Evolutionary conservation across 2,329 filamentous ascomycete genomes (phyloP), one percentile per base, ranked within the genome.

Genomic region (Albophoma yamanashiensis): DNA sequence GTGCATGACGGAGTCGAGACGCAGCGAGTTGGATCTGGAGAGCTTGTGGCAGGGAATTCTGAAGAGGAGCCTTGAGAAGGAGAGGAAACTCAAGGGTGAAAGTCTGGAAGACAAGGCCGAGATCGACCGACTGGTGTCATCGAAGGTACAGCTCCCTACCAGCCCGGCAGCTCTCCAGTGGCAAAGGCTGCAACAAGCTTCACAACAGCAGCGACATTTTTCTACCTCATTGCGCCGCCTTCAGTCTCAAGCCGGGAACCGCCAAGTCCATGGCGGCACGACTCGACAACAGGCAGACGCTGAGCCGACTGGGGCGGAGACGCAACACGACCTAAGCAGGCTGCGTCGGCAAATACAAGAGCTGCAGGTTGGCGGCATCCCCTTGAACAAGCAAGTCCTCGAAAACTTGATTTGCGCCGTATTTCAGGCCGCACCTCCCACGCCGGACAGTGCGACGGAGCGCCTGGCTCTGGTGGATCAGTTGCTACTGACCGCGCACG

Each of bases 1-100:
- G 66, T 78, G 83, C 65, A 77, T 85, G 74, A 85, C 82, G 0
- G 81, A 83, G 65, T 67, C 74, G 11, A 75, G 81, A 60, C 75
- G 83, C 39, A 68, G 71, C 27, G 82, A 85, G 64, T 72, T 85
- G 58, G 77, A 78, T 53, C 68, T 86, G 15, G 83, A 85, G 66
- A 68, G 67, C 14, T 70, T 85, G 1, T 86, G 83, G 83, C 70
- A 69, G 42, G 71, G 72, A 9, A 67, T 76, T 39, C 61, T 82
- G 55, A 73, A 67, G 57, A 69, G 69, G 56, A 76, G 66, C 63
- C 56, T 77, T 2, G 65, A 67, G 17, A 63, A 71, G 47, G 64
- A 63, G 14, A 69, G 69, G 42, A 70, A 70, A 55, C 66, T 74
- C 25, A 66, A 67, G 17, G 71, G 69, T 0, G 67, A 72, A 36